A percentile compares a stretch with the other conserved stretches of the same genome.
phyloP scores from a whole-genome alignment of 1,139 yeast species.

The Diutina catenulata region DNA sequence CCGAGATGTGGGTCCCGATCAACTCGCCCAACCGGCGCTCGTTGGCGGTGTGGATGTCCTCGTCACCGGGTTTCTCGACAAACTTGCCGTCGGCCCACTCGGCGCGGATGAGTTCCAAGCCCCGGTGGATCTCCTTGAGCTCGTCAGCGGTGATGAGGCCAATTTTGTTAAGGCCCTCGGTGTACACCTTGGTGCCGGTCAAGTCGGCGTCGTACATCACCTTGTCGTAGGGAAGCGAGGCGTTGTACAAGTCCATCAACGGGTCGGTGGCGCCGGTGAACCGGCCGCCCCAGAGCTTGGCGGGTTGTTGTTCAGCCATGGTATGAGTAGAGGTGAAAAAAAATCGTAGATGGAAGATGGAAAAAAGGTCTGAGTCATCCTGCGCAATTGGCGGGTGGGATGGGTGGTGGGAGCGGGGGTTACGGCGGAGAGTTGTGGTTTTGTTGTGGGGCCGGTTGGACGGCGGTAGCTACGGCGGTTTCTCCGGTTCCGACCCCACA shows the following conservation, averaged over 20 bases:
- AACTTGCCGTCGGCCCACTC: conserved; percentile 78
- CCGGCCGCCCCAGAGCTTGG: conserved; percentile 87
- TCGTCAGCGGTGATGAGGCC: conserved; percentile 67
- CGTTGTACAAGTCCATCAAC: conserved; percentile 91
- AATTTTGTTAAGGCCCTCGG: conserved; percentile 71
- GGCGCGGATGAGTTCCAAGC: conserved; percentile 52
- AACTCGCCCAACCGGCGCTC: conserved; percentile 95
- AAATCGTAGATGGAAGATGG: not conserved
- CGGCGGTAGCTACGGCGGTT: no score
- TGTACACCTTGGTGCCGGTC: conserved; percentile 88
- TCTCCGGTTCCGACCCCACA: no score
- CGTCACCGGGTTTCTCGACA: conserved; percentile 85
- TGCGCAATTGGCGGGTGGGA: no score
- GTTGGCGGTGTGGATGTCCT: conserved; percentile 96
- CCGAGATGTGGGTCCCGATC: conserved; percentile 87
- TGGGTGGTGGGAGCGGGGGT: no score
- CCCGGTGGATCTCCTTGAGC: conserved; percentile 67
- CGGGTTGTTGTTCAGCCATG: not conserved
- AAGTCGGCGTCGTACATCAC: conserved; percentile 91
- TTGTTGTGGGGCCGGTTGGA: no score
- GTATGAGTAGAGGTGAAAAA: not conserved
- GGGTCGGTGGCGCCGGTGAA: conserved; percentile 97
- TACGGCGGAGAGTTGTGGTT: no score
- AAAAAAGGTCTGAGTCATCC: no score
- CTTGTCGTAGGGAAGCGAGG: conserved; percentile 91